Conservation (phyloP, 2,329 filamentous ascomycete species). For the Neopestalotiopsis sp. region DNA sequence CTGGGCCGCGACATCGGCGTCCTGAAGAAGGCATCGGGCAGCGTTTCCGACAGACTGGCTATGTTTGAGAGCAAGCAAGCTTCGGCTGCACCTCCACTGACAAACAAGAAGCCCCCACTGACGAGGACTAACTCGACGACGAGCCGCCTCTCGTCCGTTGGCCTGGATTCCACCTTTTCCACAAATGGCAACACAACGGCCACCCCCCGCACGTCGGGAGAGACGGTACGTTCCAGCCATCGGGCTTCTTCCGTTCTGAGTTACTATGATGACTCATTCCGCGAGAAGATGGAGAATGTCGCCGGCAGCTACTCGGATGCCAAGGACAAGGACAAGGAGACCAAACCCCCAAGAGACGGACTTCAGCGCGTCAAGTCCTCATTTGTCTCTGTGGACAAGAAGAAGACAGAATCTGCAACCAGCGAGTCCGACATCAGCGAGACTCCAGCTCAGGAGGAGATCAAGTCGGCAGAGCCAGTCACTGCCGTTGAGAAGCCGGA, state of each 20-base stretch:
- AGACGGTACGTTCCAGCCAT: slow-evolving; percentile 23
- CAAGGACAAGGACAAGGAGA: slow-evolving; percentile 16
- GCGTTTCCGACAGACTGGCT: slow-evolving; percentile 22
- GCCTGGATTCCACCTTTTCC: slow-evolving; percentile 20
- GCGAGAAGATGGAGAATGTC: slow-evolving; percentile 23
- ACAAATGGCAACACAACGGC: slow-evolving; percentile 16
- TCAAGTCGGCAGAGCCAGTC: background rate
- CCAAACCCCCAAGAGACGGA: background rate
- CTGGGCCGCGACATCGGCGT: slow-evolving; percentile 16
- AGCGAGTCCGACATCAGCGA: background rate
- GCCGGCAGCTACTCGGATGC: slow-evolving; percentile 11
- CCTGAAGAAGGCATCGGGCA: slow-evolving; percentile 21
- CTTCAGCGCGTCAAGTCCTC: slow-evolving; percentile 18
- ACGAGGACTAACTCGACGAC: slow-evolving; percentile 23
- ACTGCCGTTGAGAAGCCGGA: background rate
- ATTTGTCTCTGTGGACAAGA: slow-evolving; percentile 19
- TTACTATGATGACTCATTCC: slow-evolving; percentile 25
- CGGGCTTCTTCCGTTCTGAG: slow-evolving; percentile 22
- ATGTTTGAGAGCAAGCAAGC: slow-evolving; percentile 23
- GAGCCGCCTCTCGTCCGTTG: slow-evolving; percentile 22
- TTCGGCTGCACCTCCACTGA: background rate
- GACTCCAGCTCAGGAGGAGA: background rate
- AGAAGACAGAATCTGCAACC: slow-evolving; percentile 10
- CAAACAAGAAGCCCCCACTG: slow-evolving; percentile 17
- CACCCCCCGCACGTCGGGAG: slow-evolving; percentile 23